Percentiles rank a stretch among this genome's conserved stretches.
Evolutionary conservation across 495 filamentous ascomycete genomes (phyloP).

Genomic region (Pyrenula aspistea): DNA sequence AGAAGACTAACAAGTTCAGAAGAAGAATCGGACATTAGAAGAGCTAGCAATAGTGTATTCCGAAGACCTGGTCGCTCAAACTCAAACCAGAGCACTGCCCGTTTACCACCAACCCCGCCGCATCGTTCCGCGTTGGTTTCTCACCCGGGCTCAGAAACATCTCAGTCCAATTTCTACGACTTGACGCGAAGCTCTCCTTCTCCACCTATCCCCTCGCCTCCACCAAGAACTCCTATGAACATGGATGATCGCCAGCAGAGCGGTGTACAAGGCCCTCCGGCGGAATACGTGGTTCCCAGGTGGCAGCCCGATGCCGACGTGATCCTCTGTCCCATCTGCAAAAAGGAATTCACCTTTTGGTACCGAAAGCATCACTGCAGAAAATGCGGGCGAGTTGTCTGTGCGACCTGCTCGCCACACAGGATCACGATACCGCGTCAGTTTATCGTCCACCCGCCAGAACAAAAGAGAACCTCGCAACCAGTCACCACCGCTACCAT

Average conservation of each 20-base stretch:
- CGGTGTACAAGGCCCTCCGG: neutral
- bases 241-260: neutral
- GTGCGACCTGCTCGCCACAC: conserved; percentile 82
- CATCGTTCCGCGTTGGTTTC: neutral
- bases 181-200: neutral
- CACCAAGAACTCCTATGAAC: neutral
- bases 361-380: conserved; percentile 90
- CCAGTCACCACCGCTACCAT: conserved; percentile 16
- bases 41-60: neutral
- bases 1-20: neutral
- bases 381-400: conserved; percentile 93
- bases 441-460: conserved; percentile 79
- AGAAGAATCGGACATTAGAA: neutral
- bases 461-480: conserved; percentile 16
- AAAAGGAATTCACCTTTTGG: conserved; percentile 68
- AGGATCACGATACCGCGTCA: conserved; percentile 88
- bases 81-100: neutral
- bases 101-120: neutral
- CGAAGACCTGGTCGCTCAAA: neutral
- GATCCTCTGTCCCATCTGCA: conserved; percentile 70
- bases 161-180: neutral
- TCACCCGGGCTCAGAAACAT: neutral
- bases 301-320: conserved; percentile 85
- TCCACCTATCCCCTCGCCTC: neutral
- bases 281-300: conserved; percentile 39